Evolutionary conservation across 768 basidiomycete genomes (phyloP).

Genomic region (Podaxis sp.): DNA sequence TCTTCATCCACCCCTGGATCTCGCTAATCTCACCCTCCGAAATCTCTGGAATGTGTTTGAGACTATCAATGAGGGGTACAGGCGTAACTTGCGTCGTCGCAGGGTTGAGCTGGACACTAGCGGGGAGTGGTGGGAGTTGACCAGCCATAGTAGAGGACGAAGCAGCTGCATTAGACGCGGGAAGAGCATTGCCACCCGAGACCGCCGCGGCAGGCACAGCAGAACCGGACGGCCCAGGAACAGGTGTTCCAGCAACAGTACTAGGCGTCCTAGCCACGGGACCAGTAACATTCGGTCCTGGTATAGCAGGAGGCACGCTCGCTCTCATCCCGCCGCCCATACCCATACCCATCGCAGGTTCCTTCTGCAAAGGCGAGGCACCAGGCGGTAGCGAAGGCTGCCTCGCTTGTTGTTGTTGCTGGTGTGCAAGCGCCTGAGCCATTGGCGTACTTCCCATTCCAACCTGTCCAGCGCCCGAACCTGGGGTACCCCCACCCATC

Average conservation of each 20-base stretch:
- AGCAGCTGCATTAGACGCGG: constrained; percentile 3
- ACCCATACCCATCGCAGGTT: constrained; percentile 14
- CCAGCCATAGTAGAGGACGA: constrained; percentile 18
- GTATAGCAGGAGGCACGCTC: constrained; percentile 11
- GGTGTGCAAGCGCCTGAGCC: constrained; percentile 6
- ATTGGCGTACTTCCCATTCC: not conserved
- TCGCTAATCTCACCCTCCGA: constrained; percentile 46
- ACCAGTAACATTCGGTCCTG: constrained; percentile 5
- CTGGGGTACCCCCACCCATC: constrained; percentile 14
- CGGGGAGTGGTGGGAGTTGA: constrained; percentile 37
- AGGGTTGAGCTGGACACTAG: constrained; percentile 49
- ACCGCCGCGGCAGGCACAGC: not conserved
- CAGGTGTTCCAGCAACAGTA: constrained; percentile 1
- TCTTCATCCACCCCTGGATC: constrained; percentile 63
- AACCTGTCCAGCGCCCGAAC: constrained; percentile 5
- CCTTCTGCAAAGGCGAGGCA: constrained; percentile 7
- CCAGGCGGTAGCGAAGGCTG: constrained; percentile 15
- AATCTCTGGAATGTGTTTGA: constrained; percentile 54
- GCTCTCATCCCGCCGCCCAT: constrained; percentile 13
- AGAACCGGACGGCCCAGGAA: constrained; percentile 5
- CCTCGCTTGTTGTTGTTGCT: constrained; percentile 16
- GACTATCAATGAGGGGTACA: constrained; percentile 59
- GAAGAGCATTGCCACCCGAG: constrained; percentile 8
- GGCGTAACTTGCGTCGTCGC: constrained; percentile 58
- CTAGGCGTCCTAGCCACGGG: constrained; percentile 5